phyloP scores from a whole-genome alignment of 78 protist genomes.

The Speleostelium caveatum region DNA sequence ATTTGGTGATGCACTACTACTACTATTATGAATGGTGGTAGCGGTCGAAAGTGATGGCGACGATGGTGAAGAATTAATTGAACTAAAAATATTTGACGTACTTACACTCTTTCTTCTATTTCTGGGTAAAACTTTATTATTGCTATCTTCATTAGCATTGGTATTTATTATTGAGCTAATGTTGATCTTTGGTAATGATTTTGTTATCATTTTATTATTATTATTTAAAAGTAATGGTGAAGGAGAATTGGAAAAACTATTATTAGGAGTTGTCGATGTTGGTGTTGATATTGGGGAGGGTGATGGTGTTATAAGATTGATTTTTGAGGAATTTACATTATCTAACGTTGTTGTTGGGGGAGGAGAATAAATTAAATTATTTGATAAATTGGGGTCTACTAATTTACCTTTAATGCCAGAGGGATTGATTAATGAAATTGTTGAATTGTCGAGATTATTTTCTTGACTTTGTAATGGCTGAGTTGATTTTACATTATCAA shows the following conservation, averaged over 20 bases:
- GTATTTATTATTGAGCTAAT: background rate
- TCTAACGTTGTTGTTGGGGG: background rate
- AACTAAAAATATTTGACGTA: constrained; percentile 25
- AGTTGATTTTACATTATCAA: background rate
- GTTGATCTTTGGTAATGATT: background rate
- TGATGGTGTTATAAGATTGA: background rate
- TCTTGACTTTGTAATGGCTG: background rate
- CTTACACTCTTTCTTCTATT: constrained; percentile 59
- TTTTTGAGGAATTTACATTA: background rate
- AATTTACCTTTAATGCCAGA: too few species aligned
- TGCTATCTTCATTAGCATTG: background rate
- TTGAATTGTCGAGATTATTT: too few species aligned
- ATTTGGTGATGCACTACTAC: background rate
- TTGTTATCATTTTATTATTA: background rate
- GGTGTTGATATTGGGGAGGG: background rate
- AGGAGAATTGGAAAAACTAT: constrained; percentile 3
- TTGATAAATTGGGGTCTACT: background rate
- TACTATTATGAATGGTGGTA: background rate
- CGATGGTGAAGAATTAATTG: background rate
- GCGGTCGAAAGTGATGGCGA: constrained; percentile 20
- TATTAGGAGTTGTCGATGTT: background rate
- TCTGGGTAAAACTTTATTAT: background rate
- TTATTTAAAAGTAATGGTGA: background rate
- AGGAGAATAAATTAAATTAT: background rate
- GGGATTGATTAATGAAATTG: too few species aligned